Evolutionary conservation across 2,329 filamentous ascomycete genomes (phyloP).

Genomic region (Penicillium decumbens): DNA sequence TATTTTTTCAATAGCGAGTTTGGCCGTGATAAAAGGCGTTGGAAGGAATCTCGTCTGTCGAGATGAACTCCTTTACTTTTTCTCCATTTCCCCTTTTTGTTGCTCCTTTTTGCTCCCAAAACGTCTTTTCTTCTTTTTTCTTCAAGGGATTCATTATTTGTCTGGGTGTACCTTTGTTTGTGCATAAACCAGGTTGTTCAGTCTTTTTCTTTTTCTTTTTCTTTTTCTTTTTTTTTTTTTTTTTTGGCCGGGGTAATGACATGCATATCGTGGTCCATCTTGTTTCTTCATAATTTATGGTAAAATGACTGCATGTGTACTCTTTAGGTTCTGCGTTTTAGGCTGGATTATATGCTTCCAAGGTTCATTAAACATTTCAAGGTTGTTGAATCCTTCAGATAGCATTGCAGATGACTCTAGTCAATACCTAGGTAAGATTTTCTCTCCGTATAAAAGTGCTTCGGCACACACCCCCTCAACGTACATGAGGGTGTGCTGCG

Average conservation of each 20-base stretch:
- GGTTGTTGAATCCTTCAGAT: neutral
- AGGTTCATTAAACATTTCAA: too few relatives aligned
- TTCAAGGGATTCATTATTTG: conserved; percentile 6
- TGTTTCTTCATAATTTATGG: neutral
- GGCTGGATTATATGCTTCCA: neutral
- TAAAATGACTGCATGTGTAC: neutral
- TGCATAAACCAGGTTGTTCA: conserved; percentile 18
- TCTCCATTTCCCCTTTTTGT: neutral
- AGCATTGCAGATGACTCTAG: neutral
- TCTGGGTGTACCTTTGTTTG: conserved; percentile 7
- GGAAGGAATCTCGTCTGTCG: conserved; percentile 33
- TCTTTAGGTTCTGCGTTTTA: neutral
- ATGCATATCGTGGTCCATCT: conserved; percentile 13
- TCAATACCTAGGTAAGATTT: neutral
- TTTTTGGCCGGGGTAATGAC: conserved; percentile 14
- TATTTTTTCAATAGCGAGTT: conserved; percentile 11
- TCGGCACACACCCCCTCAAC: too few relatives aligned
- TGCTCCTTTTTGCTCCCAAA: neutral
- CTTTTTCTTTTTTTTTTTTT: conserved; percentile 4
- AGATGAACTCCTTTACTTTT: neutral
- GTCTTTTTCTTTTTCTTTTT: conserved; percentile 6
- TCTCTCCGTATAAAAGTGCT: neutral
- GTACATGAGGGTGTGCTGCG: too few relatives aligned
- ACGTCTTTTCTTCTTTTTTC: conserved; percentile 2
- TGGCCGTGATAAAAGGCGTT: conserved; percentile 9